Percentiles rank a stretch among this genome's conserved stretches.
Conservation (phyloP, 192 early-diverging fungal genomes). For the Coemansia aciculifera region DNA sequence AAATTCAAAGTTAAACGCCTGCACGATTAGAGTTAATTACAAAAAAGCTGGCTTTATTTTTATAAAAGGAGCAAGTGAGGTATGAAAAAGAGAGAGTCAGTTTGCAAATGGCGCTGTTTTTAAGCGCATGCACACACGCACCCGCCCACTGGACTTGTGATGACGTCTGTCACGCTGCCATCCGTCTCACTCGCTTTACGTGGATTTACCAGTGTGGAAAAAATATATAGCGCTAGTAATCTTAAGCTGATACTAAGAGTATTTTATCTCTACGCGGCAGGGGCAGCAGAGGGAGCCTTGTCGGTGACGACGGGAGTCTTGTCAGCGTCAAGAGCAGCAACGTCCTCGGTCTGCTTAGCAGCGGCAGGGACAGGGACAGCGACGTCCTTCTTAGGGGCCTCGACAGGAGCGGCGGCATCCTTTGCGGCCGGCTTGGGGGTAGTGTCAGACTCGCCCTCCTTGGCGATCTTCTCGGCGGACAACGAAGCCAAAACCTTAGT, state of each 20-base stretch:
- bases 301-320: slow-evolving; percentile 5
- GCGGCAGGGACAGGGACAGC: not conserved
- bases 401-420: slow-evolving; percentile 8
- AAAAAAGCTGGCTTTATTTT: not conserved
- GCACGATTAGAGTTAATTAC: not conserved
- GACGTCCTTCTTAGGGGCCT: not conserved
- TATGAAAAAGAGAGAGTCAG: not conserved
- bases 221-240: not conserved
- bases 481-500: not conserved
- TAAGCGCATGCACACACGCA: not conserved
- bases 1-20: not conserved
- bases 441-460: not conserved
- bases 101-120: not conserved
- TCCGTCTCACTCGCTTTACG: not conserved
- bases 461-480: not conserved
- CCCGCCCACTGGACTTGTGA: slow-evolving; percentile 1
- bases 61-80: not conserved
- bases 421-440: not conserved
- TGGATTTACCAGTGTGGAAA: not conserved
- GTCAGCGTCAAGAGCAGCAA: not conserved
- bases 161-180: slow-evolving; percentile 6
- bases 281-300: slow-evolving; percentile 1
- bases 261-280: slow-evolving; percentile 10
- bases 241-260: not conserved
- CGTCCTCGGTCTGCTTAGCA: slow-evolving; percentile 5